Conservation (phyloP, 164 flowering plant species). For the Sedum album region DNA sequence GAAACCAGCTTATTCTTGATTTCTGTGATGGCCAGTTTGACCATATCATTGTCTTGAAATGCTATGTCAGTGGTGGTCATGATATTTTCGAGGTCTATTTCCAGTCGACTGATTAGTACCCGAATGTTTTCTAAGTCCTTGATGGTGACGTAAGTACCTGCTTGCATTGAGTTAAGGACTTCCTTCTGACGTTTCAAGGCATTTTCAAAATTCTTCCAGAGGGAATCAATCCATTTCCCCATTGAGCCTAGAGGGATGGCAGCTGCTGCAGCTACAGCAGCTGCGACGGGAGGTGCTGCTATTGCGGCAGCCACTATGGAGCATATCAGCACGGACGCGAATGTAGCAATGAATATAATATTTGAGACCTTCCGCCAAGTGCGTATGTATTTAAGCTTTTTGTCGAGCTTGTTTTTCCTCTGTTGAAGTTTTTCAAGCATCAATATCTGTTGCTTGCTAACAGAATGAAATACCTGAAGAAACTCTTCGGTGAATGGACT, state of each 20-base stretch:
- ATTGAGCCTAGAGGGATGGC: no score
- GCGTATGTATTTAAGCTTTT: no score
- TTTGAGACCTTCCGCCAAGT: no score
- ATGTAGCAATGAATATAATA: no score
- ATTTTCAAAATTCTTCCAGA: no score
- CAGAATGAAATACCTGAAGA: not conserved
- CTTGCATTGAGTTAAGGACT: not conserved
- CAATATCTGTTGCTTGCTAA: not conserved
- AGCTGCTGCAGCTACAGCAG: not conserved
- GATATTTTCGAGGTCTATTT: not conserved
- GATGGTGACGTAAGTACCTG: not conserved
- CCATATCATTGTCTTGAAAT: not conserved
- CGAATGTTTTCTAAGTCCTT: conserved; percentile 1
- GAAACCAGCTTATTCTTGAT: not conserved
- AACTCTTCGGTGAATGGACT: conserved; percentile 6
- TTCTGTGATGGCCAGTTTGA: not conserved
- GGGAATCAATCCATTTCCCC: no score
- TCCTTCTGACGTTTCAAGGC: no score
- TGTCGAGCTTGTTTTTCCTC: no score
- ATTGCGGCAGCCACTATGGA: not conserved
- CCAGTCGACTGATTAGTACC: not conserved
- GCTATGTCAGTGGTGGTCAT: not conserved
- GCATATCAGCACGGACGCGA: not conserved
- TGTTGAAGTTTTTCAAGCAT: no score
- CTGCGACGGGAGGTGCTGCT: not conserved